Percentiles rank a stretch among this genome's conserved stretches.
These are phyloP conservation scores for Ceriops tagal DNA, from an alignment of 345 rosid species.

Conservation along the genomic window DNA sequence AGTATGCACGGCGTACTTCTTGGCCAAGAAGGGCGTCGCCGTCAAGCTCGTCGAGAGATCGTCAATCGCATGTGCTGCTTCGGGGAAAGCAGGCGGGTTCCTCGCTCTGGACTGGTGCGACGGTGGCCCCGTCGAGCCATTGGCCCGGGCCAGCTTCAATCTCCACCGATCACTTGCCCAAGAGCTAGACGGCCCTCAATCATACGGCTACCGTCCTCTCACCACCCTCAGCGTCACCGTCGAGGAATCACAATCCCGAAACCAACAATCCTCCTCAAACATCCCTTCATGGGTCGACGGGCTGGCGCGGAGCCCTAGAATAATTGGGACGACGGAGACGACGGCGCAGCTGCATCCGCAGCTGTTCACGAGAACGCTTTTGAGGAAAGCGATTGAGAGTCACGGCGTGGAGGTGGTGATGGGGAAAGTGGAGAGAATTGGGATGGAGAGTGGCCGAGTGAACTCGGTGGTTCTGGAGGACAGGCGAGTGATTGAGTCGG, in stretches of 20 bases:
- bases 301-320: slow-evolving; percentile 34
- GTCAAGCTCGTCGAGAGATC: slow-evolving; percentile 77
- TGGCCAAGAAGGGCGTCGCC: slow-evolving; percentile 60
- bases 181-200: slow-evolving; percentile 62
- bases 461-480: slow-evolving; percentile 60
- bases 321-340: slow-evolving; percentile 62
- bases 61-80: slow-evolving; percentile 78
- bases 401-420: slow-evolving; percentile 67
- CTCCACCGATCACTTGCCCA: slow-evolving; percentile 74
- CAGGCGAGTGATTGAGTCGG: slow-evolving; percentile 54
- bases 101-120: slow-evolving; percentile 93
- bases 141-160: slow-evolving; percentile 82
- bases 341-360: slow-evolving; percentile 88
- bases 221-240: slow-evolving; percentile 63
- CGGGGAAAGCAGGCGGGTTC: slow-evolving; percentile 90
- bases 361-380: slow-evolving; percentile 55
- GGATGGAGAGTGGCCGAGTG: slow-evolving; percentile 44
- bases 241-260: slow-evolving; percentile 36
- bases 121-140: slow-evolving; percentile 47
- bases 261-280: slow-evolving; percentile 7
- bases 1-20: slow-evolving; percentile 83
- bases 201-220: slow-evolving; percentile 73
- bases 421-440: slow-evolving; percentile 55
- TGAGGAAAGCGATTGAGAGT: slow-evolving; percentile 52
- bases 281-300: slow-evolving; percentile 82